Evolutionary conservation across 371 early-diverging fungal species (phyloP), one percentile per base, ranked within the genome.

Genomic region (Mucor piriformis): DNA sequence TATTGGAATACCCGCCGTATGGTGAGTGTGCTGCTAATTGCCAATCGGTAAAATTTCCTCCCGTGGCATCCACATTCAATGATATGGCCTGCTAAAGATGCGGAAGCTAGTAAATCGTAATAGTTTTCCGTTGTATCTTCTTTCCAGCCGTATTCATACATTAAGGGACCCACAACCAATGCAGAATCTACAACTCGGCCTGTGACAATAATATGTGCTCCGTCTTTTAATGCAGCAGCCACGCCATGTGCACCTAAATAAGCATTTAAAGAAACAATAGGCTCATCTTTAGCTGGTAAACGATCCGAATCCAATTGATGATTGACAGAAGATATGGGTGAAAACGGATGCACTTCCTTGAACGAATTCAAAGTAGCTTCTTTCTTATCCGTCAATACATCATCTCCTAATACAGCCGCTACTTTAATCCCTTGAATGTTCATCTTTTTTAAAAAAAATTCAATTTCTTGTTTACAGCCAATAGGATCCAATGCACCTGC

Each of bases 11-110:
- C 20, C 88, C 88, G 11, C 86, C 85, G 50, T 82, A 67, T 18
- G 77, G 69, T 2, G 85, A 84, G 54, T 71, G 72, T 13, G 88
- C 88, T 15, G 77, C 77, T 16, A 83, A 66, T n/a, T 73, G 68
- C 89, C 89, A 90, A 54, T 89, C 91, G 1, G 91, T 89, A 56
- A 89, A 88, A 57, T 90, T 90, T 23, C 91, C 91, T 16, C 91
- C 91, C 0, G 20, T 90, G 91, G 63, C 87, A 86, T 1, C 91
- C 91, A 50, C 91, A 90, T 69, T 90, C 91, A 54, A 90, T 85
- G 50, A 90, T 78, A 65, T 90, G 91, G 7, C 91, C 91, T 0
- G 89, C 89, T 55, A 89, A 63, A 5, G 88, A 88, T 0, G 86
- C 91, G 7, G 84, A 76, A 0, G 91, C 91, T 48, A 90, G 73